Base-by-base conservation (phyloP, 805 yeast genomes). In the Kazachstania viticola region DNA sequence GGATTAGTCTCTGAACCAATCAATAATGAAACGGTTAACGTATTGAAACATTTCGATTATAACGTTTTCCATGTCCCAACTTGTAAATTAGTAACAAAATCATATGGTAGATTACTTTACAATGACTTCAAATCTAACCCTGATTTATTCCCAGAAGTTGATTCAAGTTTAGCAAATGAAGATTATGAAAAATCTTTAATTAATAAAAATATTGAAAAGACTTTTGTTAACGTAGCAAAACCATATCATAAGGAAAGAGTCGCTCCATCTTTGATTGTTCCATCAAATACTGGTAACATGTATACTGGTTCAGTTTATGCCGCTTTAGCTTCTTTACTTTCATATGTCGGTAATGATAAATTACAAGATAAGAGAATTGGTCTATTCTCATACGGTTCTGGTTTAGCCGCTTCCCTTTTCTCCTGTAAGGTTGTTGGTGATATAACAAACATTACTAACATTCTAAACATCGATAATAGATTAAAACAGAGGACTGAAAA, bases 241-340 rank as follows among this genome's bases (percentile, higher is more conserved):
- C 75, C 71, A 38, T 61, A 65, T 41, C 65, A 74, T 40, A 71
- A 72, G 41, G 71, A 67, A 51, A 73, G 83, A 59, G 84, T 91
- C 36, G 65, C 66, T 31, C 91, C 95, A 22, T 75, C 94, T 14
- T 67, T 91, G 58, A 67, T 64, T 46, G 84, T 85, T 28, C 88
- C 97, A 54, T 88, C 97, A 41, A 88, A 88, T 64, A 84, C 94
- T 41, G 99, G 99, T 64, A 91, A 91, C 71, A 80, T 87, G 82
- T 91, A 91, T 72, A 83, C 97, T 28, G 97, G 87, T 42, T 82
- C 95, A 22, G 75, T 84, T 29, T 91, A 81, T 71, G 77, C 94
- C 22, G 73, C 95, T 6, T 69, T 91, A 37, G 70, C 88, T 21
- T 88, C 97, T 11, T 64, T 84, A 43, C 66, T 91, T 48, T 73